Percentiles rank a stretch among this genome's conserved stretches.
These are phyloP conservation scores for Russula ochroleuca DNA, from an alignment of 768 basidiomycete genomes.

Conservation along the genomic window DNA sequence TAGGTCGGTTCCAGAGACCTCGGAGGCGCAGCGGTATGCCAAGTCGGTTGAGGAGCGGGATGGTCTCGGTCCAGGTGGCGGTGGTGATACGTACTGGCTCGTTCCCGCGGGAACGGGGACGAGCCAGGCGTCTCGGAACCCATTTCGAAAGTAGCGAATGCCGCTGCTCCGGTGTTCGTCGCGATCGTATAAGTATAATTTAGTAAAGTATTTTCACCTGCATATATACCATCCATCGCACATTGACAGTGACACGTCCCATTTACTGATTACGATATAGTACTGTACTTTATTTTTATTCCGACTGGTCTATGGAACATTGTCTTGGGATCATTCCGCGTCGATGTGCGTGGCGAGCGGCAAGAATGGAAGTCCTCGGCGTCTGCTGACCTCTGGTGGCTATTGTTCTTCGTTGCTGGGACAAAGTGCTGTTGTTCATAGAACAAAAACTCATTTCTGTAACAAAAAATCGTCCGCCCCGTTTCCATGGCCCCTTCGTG, in stretches of 20 bases:
- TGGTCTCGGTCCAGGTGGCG: background rate
- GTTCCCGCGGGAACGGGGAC: slow-evolving; percentile 8
- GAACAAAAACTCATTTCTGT: no score
- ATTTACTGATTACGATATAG: background rate
- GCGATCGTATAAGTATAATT: background rate
- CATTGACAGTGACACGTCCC: background rate
- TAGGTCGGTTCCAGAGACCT: slow-evolving; percentile 32
- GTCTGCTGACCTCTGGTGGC: no score
- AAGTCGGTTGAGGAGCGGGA: slow-evolving; percentile 39
- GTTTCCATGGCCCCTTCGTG: no score
- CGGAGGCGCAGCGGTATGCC: slow-evolving; percentile 61
- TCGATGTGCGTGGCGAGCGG: background rate
- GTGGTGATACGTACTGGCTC: background rate
- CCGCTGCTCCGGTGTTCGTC: background rate
- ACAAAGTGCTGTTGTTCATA: no score
- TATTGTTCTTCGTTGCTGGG: no score
- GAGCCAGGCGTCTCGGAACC: slow-evolving; percentile 9
- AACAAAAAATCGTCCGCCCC: no score
- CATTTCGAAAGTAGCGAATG: background rate
- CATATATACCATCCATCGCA: background rate
- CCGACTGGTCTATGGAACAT: background rate
- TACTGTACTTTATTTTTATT: background rate
- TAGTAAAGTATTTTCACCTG: background rate
- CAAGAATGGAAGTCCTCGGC: no score
- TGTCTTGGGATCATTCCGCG: background rate